phyloP scores from a whole-genome alignment of 805 yeast species.

The Yamadazyma takamatsuzukensis region DNA sequence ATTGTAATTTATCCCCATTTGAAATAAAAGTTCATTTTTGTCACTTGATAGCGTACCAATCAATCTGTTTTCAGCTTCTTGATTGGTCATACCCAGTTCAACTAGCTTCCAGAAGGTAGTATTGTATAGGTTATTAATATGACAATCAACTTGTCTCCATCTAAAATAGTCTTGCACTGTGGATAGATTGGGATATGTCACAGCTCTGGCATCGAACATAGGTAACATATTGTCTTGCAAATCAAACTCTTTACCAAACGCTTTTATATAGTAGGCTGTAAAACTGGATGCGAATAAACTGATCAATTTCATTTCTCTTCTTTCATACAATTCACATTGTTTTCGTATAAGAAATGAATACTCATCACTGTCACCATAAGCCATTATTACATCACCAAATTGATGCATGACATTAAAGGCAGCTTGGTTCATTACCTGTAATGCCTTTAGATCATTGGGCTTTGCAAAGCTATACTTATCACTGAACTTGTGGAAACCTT shows the following conservation, averaged over 20 bases:
- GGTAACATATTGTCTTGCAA: constrained; percentile 61
- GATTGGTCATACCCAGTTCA: constrained; percentile 52
- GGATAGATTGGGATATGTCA: constrained; percentile 66
- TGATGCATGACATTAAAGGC: constrained; percentile 63
- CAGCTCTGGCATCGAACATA: constrained; percentile 88
- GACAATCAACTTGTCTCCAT: constrained; percentile 97
- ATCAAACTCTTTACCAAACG: constrained; percentile 59
- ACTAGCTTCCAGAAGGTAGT: constrained; percentile 91
- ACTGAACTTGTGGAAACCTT: constrained; percentile 88
- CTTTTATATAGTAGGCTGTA: constrained; percentile 67
- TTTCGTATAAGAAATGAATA: constrained; percentile 74
- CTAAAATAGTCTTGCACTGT: constrained; percentile 75
- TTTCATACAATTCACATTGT: constrained; percentile 66
- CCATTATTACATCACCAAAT: constrained; percentile 70
- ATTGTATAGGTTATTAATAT: constrained; percentile 90
- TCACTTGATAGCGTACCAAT: constrained; percentile 79
- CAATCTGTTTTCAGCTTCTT: constrained; percentile 75
- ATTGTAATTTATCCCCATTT: constrained; percentile 85
- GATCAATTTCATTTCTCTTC: constrained; percentile 78
- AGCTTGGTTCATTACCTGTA: constrained; percentile 75
- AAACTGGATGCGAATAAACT: constrained; percentile 80
- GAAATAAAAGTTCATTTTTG: constrained; percentile 84
- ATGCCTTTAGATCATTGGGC: constrained; percentile 82
- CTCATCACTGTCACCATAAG: constrained; percentile 96
- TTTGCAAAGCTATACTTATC: constrained; percentile 69